Conservation (phyloP, 2,329 filamentous ascomycete genomes). For the Metarhizium rileyi region DNA sequence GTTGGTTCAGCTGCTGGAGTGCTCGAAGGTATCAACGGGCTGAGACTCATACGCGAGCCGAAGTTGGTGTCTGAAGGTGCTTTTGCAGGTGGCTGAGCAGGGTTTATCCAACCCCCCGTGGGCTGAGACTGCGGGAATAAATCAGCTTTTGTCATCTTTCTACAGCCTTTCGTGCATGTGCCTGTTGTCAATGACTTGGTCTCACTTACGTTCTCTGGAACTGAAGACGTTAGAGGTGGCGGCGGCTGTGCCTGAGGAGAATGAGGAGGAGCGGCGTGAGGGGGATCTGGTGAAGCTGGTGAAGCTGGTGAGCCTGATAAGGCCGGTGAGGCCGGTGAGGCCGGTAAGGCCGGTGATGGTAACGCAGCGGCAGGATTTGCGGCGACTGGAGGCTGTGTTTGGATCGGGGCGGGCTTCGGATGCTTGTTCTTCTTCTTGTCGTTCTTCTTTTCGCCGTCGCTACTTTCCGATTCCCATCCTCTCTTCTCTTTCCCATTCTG, state of each 20-base stretch:
- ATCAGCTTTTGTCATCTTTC: not conserved
- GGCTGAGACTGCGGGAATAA: not conserved
- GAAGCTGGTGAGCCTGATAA: no score
- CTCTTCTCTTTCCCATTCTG: not conserved
- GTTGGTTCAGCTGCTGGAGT: not conserved
- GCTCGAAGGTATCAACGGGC: not conserved
- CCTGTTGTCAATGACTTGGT: not conserved
- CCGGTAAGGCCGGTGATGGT: not conserved
- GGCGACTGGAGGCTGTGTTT: not conserved
- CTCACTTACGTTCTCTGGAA: not conserved
- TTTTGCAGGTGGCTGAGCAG: not conserved
- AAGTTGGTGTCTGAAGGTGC: not conserved
- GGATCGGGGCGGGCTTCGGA: not conserved
- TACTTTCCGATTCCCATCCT: not conserved
- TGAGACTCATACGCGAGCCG: not conserved
- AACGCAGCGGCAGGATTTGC: not conserved
- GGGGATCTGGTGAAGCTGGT: not conserved
- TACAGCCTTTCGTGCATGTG: not conserved
- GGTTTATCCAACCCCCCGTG: not conserved
- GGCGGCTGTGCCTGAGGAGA: not conserved
- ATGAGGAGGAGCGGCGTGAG: not conserved
- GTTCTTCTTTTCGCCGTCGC: not conserved
- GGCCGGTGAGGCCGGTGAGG: not conserved
- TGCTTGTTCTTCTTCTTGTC: not conserved
- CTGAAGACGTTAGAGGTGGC: not conserved